These are phyloP conservation scores for Lathyrus sativus DNA, from an alignment of 306 rosid species.

Conservation along the genomic window DNA sequence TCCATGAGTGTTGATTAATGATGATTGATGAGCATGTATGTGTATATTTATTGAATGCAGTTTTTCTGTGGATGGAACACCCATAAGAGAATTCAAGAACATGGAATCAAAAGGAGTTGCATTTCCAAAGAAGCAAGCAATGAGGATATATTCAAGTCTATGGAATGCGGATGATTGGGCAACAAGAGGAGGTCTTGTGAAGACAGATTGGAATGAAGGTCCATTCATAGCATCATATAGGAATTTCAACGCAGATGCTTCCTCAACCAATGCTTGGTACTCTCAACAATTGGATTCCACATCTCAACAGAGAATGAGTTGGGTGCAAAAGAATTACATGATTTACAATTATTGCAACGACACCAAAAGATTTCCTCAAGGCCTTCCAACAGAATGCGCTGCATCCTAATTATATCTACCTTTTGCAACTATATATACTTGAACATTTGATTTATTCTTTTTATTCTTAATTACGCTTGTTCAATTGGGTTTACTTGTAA, in stretches of 20 bases:
- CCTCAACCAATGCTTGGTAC: slow-evolving; percentile 48
- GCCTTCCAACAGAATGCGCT: slow-evolving; percentile 40
- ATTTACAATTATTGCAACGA: slow-evolving; percentile 66
- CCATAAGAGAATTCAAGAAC: slow-evolving; percentile 81
- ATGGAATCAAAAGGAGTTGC: slow-evolving; percentile 54
- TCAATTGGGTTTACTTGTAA: background rate
- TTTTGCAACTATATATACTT: background rate
- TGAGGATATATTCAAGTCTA: slow-evolving; percentile 63
- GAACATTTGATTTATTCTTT: background rate
- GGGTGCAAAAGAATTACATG: slow-evolving; percentile 69
- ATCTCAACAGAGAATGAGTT: slow-evolving; percentile 39
- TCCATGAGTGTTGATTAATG: background rate
- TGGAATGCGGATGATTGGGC: slow-evolving; percentile 96
- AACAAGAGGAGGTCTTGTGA: slow-evolving; percentile 75
- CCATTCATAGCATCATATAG: slow-evolving; percentile 67
- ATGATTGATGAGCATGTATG: background rate
- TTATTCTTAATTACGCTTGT: background rate
- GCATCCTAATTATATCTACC: background rate
- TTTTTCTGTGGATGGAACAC: slow-evolving; percentile 68
- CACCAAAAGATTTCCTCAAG: slow-evolving; percentile 48
- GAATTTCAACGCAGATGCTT: slow-evolving; percentile 49
- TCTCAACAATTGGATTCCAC: slow-evolving; percentile 49
- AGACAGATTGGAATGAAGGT: slow-evolving; percentile 66
- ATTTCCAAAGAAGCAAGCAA: slow-evolving; percentile 57
- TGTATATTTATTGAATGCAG: slow-evolving; percentile 36